Evolutionary conservation across 176 grass and related monocot species (phyloP), one percentile per base, ranked within the genome.

Genomic region (Rhipidocladum racemiflorum): DNA sequence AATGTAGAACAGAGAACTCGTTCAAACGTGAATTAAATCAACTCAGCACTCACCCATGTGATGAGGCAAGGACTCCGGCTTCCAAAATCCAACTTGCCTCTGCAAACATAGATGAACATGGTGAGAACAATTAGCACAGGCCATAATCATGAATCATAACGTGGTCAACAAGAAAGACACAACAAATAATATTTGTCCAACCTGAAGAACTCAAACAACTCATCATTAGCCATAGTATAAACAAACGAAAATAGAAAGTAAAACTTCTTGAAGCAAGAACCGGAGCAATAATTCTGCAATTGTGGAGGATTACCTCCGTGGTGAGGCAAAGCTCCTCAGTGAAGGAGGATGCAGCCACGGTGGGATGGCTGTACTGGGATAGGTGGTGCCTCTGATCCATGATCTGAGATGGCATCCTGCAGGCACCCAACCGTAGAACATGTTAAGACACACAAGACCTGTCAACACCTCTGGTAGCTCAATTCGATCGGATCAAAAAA

Each of bases 71-170:
- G 78, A 88, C 25, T 92, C 95, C 0, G 74, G 74, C 83, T 92
- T 97, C 92, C 88, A 90, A 81, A 97, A 92, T 86, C 95, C 95
- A 61, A 91, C 70, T 85, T 97, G 92, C 72, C 77, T 92, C 95
- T 97, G 79, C 65, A 82, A 77, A 69, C 40, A 85, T 18, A 40
- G n/a, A 80, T 32, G 45, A 51, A 72, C 39, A 46, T 53, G 60
- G 56, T 14, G 34, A 76, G 72, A 44, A 60, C n/a, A 95, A 56
- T 82, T 69, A 60, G 64, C 63, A 20, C 29, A 64, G 10, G 21
- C 9, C 69, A 74, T 55, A 81, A 63, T 20, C 43, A 81, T 73
- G 59, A 82, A 53, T 32, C 23, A 64, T 83, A 57, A 75, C 18
- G 20, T 25, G 59, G 15, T 24, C 49, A 71, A 54, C 40, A 71